Conservation (phyloP, 768 basidiomycete genomes). For the Suillus fuscotomentosus region DNA sequence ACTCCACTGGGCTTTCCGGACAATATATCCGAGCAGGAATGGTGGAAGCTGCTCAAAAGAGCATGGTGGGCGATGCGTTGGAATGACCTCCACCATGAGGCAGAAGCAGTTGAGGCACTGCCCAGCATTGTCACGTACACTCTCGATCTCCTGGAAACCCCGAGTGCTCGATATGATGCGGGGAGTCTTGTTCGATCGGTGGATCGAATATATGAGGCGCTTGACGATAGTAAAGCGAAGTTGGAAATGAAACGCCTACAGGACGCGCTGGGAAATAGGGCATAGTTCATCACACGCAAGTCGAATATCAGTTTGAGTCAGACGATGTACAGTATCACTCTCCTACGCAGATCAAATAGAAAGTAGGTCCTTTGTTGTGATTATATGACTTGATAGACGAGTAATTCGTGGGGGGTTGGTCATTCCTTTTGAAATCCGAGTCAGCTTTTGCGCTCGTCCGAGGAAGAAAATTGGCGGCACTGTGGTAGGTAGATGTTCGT, state of each 20-base stretch:
- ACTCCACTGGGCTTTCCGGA: background rate
- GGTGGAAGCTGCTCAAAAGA: background rate
- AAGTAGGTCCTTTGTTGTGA: too few species aligned
- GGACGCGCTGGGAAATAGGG: background rate
- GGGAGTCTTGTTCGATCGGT: background rate
- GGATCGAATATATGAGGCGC: background rate
- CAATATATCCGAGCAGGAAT: background rate
- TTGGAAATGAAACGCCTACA: background rate
- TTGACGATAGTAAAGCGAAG: background rate
- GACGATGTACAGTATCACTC: too few species aligned
- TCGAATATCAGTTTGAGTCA: too few species aligned
- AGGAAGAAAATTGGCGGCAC: too few species aligned
- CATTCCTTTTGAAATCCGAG: too few species aligned
- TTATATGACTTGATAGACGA: too few species aligned
- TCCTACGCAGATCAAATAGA: too few species aligned
- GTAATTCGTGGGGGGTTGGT: too few species aligned
- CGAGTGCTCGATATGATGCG: background rate
- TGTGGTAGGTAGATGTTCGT: too few species aligned
- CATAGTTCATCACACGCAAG: too few species aligned
- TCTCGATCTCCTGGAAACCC: background rate
- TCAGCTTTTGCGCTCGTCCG: too few species aligned
- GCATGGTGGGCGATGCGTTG: background rate
- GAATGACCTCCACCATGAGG: background rate
- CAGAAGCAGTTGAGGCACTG: background rate
- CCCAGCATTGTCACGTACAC: background rate